Evolutionary conservation across 345 rosid species (phyloP).

Genomic region (Acer saccharum): DNA sequence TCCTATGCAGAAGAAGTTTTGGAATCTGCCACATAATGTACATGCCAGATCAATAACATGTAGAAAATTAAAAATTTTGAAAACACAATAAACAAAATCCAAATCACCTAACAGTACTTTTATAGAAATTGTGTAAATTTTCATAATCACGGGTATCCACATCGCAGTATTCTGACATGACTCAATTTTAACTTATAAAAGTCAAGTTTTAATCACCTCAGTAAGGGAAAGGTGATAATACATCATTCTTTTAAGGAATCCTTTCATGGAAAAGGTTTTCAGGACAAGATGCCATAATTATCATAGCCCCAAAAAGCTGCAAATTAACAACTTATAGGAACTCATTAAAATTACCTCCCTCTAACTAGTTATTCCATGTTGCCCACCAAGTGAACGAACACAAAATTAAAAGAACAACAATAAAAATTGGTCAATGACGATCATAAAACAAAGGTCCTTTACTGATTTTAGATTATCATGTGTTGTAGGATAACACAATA

Average conservation of each 20-base stretch:
- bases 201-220: background rate
- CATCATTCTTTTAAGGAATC: too few species aligned
- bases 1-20: conserved; percentile 80
- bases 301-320: background rate
- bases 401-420: too few species aligned
- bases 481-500: too few species aligned
- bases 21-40: conserved; percentile 61
- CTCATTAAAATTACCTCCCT: too few species aligned
- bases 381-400: too few species aligned
- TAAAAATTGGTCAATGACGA: too few species aligned
- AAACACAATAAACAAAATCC: conserved; percentile 1
- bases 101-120: background rate
- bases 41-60: conserved; percentile 10
- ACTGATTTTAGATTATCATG: too few species aligned
- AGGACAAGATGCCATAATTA: background rate
- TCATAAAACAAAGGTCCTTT: too few species aligned
- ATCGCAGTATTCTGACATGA: background rate
- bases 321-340: too few species aligned
- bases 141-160: background rate
- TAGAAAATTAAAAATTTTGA: background rate
- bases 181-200: background rate
- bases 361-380: background rate
- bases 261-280: background rate
- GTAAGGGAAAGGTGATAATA: background rate
- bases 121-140: background rate